These are phyloP conservation scores for Magnaporthales sp. DNA, from an alignment of 2,329 filamentous ascomycete species.

Conservation along the genomic window DNA sequence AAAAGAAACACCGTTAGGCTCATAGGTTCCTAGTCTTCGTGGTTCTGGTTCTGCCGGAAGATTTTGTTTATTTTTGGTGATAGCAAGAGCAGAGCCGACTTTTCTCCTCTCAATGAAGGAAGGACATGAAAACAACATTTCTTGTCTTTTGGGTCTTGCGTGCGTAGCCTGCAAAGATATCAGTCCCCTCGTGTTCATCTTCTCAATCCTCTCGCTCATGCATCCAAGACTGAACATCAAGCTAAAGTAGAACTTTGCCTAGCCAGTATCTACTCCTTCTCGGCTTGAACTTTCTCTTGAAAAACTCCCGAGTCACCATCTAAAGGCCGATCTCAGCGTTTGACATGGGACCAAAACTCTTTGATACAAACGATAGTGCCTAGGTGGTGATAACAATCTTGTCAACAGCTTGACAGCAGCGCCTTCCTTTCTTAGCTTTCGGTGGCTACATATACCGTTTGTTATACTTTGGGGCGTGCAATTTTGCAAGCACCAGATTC, in stretches of 20 bases:
- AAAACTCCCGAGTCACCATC: not conserved
- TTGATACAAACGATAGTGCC: not conserved
- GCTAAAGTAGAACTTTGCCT: not conserved
- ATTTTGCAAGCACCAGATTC: no score
- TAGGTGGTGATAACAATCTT: not conserved
- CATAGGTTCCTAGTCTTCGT: not conserved
- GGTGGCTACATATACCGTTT: not conserved
- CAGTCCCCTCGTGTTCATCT: not conserved
- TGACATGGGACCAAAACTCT: not conserved
- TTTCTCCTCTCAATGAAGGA: not conserved
- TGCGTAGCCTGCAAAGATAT: not conserved
- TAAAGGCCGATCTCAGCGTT: not conserved
- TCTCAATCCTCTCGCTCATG: not conserved
- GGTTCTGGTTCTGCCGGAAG: not conserved
- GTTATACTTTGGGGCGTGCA: no score
- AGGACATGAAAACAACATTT: not conserved
- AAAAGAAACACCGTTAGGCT: not conserved
- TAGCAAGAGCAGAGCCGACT: not conserved
- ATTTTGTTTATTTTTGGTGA: not conserved
- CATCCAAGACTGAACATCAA: not conserved
- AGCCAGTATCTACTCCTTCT: not conserved
- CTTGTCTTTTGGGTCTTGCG: not conserved
- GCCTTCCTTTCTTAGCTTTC: not conserved
- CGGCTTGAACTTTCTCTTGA: not conserved
- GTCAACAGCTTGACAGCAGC: not conserved